Percentiles rank a stretch among this genome's conserved stretches.
phyloP scores from a whole-genome alignment of 305 asterid genomes.

The Solanum hybrid region DNA sequence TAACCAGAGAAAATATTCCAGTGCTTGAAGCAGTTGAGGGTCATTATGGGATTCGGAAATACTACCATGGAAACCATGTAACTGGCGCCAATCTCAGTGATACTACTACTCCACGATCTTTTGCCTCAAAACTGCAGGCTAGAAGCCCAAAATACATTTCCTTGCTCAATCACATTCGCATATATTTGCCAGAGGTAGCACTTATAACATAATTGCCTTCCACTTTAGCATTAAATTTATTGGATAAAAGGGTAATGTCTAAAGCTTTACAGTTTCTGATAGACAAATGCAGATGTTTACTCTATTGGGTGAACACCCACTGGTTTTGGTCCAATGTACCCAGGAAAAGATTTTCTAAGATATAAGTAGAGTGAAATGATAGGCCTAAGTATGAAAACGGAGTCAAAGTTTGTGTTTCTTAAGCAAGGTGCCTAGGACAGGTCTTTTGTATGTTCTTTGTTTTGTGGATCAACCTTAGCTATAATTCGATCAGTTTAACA shows the following conservation, averaged over 20 bases:
- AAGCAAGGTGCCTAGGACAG: neutral
- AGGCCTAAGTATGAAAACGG: neutral
- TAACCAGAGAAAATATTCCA: conserved; percentile 75
- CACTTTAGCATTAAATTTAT: neutral
- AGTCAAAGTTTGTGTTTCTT: neutral
- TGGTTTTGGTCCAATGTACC: neutral
- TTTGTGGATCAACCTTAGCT: neutral
- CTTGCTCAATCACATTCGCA: conserved; percentile 77
- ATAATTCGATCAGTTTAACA: neutral
- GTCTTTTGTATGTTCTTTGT: neutral
- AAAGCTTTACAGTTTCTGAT: neutral
- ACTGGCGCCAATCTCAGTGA: conserved; percentile 71
- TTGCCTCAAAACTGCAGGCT: conserved; percentile 83
- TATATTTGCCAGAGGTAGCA: conserved; percentile 77
- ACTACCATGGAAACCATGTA: conserved; percentile 73
- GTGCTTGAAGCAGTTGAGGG: conserved; percentile 84
- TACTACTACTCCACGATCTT: conserved; percentile 55
- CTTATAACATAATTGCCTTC: neutral
- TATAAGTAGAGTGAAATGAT: neutral
- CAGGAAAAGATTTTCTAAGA: neutral
- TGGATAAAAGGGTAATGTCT: neutral
- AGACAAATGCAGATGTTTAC: neutral
- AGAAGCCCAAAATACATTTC: conserved; percentile 83
- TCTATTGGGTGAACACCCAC: neutral
- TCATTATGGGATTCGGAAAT: conserved; percentile 59